These are phyloP conservation scores for Rusavskia elegans DNA, from an alignment of 495 filamentous ascomycete genomes.

Conservation along the genomic window DNA sequence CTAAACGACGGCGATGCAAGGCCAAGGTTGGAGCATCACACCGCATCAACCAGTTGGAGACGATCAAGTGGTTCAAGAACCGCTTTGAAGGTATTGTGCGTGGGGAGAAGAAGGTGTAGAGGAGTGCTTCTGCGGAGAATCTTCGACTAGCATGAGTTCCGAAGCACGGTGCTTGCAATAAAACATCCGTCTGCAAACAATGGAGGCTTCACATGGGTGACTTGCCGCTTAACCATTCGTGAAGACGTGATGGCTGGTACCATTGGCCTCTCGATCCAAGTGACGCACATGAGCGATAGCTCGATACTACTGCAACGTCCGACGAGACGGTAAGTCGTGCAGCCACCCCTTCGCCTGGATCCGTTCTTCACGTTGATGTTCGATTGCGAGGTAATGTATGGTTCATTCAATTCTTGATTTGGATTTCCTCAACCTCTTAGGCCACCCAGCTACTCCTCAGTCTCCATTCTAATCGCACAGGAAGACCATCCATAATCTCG, in stretches of 20 bases:
- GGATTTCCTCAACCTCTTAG: no score
- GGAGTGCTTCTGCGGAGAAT: neutral
- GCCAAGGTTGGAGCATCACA: slow-evolving; percentile 71
- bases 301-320: no score
- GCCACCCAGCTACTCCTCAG: no score
- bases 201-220: slow-evolving; percentile 18
- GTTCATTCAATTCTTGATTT: no score
- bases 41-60: slow-evolving; percentile 84
- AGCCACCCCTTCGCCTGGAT: no score
- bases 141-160: neutral
- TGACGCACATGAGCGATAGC: no score
- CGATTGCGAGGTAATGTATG: no score
- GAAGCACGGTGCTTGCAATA: no score
- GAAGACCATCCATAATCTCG: no score
- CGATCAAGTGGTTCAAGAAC: slow-evolving; percentile 99
- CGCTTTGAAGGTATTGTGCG: slow-evolving; percentile 96
- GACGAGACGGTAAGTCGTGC: no score
- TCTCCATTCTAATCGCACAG: no score
- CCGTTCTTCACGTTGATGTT: no score
- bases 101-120: slow-evolving; percentile 31
- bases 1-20: slow-evolving; percentile 83
- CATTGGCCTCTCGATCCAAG: neutral
- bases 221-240: slow-evolving; percentile 16
- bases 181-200: slow-evolving; percentile 5
- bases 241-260: slow-evolving; percentile 7